Base-by-base conservation (phyloP, 2,329 filamentous ascomycete genomes). In the Madurella fahalii region DNA sequence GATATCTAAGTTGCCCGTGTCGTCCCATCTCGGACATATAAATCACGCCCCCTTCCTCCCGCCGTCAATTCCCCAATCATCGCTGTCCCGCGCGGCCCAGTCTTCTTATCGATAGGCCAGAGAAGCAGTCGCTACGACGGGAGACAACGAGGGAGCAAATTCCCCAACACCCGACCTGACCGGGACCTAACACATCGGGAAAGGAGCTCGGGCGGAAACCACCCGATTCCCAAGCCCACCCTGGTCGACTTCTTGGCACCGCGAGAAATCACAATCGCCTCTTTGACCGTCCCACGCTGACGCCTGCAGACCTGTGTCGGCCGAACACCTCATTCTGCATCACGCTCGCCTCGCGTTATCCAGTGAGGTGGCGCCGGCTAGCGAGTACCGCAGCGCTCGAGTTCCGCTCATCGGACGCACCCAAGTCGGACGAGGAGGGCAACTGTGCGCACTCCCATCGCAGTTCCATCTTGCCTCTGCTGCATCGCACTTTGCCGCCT, bases 291-390 rank as follows among this genome's bases (percentile, higher is more conserved):
- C 40, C 53, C 58, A 58, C 61, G 62, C 62, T 60, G 60, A 61
- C 55, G 58, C 48, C 52, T 59, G 54, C 58, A 57, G 30, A 47
- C 42, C 30, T 41, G 17, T 45, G 46, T 47, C 49, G 59, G 47
- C 52, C 50, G 50, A 56, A 58, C 61, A 60, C 39, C 37, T 61
- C 56, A 59, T 50, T 44, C 49, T 59, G 59, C 56, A 60, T 59
- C 54, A 43, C 41, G 9, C 51, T 56, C 50, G 47, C 44, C 41
- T 46, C 46, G n/a, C n/a, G 49, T 47, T 47, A 43, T 20, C 56
- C 56, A 54, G 52, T 58, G 40, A 52, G 45, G 47, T 45, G 44
- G 43, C 52, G 30, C 44, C 56, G 45, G 46, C 44, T 47, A 55
- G 49, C 40, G 50, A 57, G 46, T 50, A 55, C 50, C 50, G 49